Percentiles rank a stretch among this genome's conserved stretches.
These are phyloP conservation scores for Corymbia calophylla DNA, from an alignment of 441 rosid genomes.

Conservation along the genomic window DNA sequence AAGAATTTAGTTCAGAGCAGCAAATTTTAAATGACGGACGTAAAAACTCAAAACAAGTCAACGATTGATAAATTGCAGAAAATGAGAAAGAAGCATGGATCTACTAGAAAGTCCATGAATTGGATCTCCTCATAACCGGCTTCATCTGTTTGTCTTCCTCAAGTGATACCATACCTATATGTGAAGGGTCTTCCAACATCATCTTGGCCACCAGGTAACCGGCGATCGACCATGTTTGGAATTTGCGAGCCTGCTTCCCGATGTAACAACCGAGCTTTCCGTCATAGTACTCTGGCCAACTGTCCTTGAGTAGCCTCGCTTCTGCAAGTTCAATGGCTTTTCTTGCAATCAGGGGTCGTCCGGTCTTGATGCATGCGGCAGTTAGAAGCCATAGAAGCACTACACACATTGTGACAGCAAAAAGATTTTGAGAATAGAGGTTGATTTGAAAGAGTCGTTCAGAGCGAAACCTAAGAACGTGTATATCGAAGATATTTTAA, in stretches of 20 bases:
- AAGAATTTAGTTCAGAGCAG: neutral
- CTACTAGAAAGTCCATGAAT: neutral
- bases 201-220: slow-evolving; percentile 6
- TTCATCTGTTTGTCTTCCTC: slow-evolving; percentile 2
- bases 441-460: neutral
- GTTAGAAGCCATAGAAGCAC: slow-evolving; percentile 4
- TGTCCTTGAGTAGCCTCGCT: neutral
- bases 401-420: neutral
- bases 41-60: neutral
- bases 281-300: neutral
- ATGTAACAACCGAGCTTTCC: neutral
- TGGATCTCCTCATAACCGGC: neutral
- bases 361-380: neutral
- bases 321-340: slow-evolving; percentile 2
- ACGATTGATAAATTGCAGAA: neutral
- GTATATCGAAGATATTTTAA: neutral
- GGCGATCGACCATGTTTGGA: neutral
- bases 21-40: neutral
- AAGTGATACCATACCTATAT: neutral
- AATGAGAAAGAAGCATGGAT: neutral
- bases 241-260: slow-evolving; percentile 1
- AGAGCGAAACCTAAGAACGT: neutral
- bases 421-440: neutral
- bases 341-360: slow-evolving; percentile 1
- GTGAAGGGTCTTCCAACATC: neutral